These are phyloP conservation scores for Cyanophora paradoxa DNA, from an alignment of 78 protist species.

Conservation along the genomic window DNA sequence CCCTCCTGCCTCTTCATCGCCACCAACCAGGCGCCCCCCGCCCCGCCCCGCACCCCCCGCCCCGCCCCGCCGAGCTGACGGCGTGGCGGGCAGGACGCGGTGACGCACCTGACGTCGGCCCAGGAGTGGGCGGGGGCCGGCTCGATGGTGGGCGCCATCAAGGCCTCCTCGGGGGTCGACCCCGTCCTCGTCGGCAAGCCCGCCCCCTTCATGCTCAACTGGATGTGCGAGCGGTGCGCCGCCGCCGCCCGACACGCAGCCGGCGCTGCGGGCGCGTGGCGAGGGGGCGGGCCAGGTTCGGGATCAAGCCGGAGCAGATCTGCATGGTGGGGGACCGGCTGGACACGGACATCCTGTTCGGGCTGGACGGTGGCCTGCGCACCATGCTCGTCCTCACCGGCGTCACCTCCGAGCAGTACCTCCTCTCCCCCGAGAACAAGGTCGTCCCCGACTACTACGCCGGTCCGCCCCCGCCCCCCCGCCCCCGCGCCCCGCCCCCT, in stretches of 20 bases:
- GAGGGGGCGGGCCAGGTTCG: background rate
- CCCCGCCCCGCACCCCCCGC: no score
- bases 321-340: slow-evolving; percentile 59
- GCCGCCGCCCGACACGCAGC: background rate
- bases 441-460: slow-evolving; percentile 12
- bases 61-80: no score
- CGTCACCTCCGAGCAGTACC: slow-evolving; percentile 29
- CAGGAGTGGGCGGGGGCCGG: slow-evolving; percentile 49
- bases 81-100: no score
- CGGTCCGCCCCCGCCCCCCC: no score
- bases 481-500: no score
- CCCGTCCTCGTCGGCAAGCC: slow-evolving; percentile 24
- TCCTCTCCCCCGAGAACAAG: slow-evolving; percentile 10
- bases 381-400: slow-evolving; percentile 33
- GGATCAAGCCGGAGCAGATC: background rate
- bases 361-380: background rate
- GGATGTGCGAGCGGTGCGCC: background rate
- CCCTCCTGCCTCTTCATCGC: slow-evolving; percentile 29
- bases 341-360: slow-evolving; percentile 60
- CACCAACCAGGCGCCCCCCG: no score
- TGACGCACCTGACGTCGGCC: slow-evolving; percentile 38
- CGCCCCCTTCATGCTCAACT: background rate
- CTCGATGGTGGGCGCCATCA: slow-evolving; percentile 42
- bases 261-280: background rate
- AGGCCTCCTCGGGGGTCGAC: slow-evolving; percentile 17